Percentiles rank a stretch among this genome's conserved stretches.
Evolutionary conservation across 495 filamentous ascomycete genomes (phyloP).

Genomic region (Aspergillus mulundensis): DNA sequence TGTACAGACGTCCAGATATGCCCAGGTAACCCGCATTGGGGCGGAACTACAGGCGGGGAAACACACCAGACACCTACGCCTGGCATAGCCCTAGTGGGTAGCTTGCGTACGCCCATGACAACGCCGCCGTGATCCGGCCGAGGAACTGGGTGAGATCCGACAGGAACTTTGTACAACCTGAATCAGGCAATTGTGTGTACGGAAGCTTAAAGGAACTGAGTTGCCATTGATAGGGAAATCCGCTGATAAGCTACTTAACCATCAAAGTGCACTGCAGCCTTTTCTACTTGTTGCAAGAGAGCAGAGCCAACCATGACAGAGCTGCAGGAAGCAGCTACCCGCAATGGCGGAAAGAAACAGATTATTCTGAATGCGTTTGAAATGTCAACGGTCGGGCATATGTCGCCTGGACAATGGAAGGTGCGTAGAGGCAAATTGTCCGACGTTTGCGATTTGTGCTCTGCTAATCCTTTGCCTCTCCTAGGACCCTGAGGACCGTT

Average conservation of each 20-base stretch:
- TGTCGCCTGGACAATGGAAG: slow-evolving; percentile 57
- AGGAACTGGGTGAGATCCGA: neutral
- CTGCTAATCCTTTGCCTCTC: neutral
- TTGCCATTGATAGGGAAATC: too few relatives aligned
- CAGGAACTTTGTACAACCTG: neutral
- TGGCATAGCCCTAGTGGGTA: too few relatives aligned
- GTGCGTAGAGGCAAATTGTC: slow-evolving; percentile 40
- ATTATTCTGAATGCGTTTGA: slow-evolving; percentile 65
- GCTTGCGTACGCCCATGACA: too few relatives aligned
- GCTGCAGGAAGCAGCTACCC: neutral
- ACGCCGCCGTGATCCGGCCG: too few relatives aligned
- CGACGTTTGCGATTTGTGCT: neutral
- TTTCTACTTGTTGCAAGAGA: neutral
- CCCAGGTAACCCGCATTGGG: too few relatives aligned
- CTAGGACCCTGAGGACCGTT: slow-evolving; percentile 49
- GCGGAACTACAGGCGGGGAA: too few relatives aligned
- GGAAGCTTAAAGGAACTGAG: neutral
- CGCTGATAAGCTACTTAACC: neutral
- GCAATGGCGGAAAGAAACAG: slow-evolving; percentile 26
- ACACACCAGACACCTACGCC: too few relatives aligned
- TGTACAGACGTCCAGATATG: too few relatives aligned
- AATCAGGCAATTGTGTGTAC: neutral
- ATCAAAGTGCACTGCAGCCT: neutral
- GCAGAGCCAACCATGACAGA: neutral
- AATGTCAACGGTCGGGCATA: slow-evolving; percentile 57